Conservation (phyloP, 331 rosid genomes). For the Malus hybrid region DNA sequence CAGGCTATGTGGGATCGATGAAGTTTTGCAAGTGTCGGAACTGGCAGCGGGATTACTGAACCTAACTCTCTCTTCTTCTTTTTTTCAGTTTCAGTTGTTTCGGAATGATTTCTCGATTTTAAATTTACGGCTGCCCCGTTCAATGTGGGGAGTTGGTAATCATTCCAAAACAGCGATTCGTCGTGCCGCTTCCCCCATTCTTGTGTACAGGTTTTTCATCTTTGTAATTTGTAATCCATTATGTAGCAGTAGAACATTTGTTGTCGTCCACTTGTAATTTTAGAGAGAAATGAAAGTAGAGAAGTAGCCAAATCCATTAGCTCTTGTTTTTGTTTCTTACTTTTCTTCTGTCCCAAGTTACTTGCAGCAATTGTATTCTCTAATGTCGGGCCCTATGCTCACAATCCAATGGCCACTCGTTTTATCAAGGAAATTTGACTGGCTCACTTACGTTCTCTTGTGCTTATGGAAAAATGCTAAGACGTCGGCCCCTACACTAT, state of each 20-base stretch:
- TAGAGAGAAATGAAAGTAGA: conserved; percentile 3
- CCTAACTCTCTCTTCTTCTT: not conserved
- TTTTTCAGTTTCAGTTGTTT: not conserved
- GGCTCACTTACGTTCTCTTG: no score
- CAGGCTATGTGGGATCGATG: conserved; percentile 80
- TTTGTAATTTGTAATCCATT: conserved; percentile 59
- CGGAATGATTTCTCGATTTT: conserved; percentile 36
- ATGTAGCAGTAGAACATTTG: conserved; percentile 47
- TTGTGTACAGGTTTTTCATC: conserved; percentile 73
- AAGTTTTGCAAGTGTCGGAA: conserved; percentile 13
- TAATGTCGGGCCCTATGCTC: not conserved
- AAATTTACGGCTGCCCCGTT: conserved; percentile 43
- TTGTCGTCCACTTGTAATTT: conserved; percentile 28
- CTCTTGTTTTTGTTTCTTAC: not conserved
- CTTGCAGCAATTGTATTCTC: not conserved
- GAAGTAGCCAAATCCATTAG: not conserved
- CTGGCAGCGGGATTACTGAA: not conserved
- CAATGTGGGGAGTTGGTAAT: conserved; percentile 56
- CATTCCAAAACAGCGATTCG: conserved; percentile 44
- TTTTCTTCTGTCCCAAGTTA: not conserved
- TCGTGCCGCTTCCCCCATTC: conserved; percentile 46
- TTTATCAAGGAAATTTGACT: no score
- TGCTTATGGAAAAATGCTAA: no score
- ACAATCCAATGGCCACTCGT: no score
- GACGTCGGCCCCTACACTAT: no score